Percentiles rank a stretch among this genome's conserved stretches.
Conservation (phyloP, 805 yeast genomes). For the Metschnikowia cubensis region DNA sequence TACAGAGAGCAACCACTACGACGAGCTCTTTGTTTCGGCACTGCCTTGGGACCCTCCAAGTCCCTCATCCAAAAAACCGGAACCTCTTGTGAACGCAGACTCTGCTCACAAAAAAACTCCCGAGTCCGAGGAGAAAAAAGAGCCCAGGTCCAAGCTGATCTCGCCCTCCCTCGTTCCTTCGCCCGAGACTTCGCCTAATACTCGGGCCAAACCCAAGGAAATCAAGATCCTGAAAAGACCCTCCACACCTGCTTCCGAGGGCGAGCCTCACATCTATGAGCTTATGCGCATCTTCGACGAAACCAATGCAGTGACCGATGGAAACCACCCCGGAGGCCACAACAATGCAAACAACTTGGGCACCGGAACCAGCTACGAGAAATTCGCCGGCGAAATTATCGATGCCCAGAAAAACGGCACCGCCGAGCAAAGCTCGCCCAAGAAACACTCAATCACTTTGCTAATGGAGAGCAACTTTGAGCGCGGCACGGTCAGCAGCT, state of each 20-base stretch:
- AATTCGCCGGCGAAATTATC: background rate
- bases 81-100: background rate
- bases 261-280: too few species aligned
- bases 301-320: background rate
- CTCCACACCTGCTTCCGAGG: too few species aligned
- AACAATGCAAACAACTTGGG: background rate
- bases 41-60: background rate
- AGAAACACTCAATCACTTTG: background rate
- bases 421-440: background rate
- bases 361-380: background rate
- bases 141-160: background rate
- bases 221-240: background rate
- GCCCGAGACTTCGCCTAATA: too few species aligned
- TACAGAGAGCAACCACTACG: background rate
- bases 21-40: background rate
- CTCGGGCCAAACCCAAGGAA: background rate
- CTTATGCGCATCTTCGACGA: too few species aligned
- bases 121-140: background rate
- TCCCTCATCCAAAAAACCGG: background rate
- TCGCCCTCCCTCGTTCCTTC: background rate
- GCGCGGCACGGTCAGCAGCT: too few species aligned
- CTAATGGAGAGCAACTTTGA: background rate
- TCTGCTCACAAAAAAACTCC: background rate
- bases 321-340: background rate
- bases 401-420: background rate